These are phyloP conservation scores for Cordyceps fumosorosea DNA, from an alignment of 2,329 filamentous ascomycete genomes.

Conservation along the genomic window DNA sequence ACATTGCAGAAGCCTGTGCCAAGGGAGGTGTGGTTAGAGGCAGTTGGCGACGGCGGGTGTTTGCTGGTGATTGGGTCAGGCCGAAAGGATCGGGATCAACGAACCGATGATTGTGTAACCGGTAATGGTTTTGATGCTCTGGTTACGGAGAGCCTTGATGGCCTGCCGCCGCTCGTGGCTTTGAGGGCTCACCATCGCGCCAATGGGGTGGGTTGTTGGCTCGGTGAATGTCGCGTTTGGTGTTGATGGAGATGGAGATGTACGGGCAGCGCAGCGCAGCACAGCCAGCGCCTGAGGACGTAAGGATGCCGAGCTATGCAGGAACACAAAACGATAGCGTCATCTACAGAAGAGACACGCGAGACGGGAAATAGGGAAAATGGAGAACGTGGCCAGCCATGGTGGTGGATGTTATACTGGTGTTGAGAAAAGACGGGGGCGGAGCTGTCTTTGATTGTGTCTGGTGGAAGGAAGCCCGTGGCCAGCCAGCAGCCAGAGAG, in stretches of 20 bases:
- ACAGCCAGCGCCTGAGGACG: neutral
- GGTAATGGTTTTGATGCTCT: constrained; percentile 10
- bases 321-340: too few relatives aligned
- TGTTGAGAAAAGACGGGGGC: neutral
- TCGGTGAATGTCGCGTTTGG: neutral
- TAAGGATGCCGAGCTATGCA: too few relatives aligned
- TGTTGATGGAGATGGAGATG: neutral
- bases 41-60: neutral
- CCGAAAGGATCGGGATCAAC: neutral
- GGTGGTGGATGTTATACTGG: neutral
- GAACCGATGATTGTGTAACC: constrained; percentile 11
- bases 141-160: constrained; percentile 2
- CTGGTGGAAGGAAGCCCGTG: too few relatives aligned
- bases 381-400: neutral
- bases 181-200: neutral
- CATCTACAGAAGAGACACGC: neutral
- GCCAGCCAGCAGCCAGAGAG: neutral
- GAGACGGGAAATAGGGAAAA: neutral
- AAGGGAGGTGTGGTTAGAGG: neutral
- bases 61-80: neutral
- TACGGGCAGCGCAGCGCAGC: neutral
- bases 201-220: neutral
- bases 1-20: constrained; percentile 25
- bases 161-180: constrained; percentile 4
- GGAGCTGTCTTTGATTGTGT: neutral